Evolutionary conservation across 2,329 filamentous ascomycete genomes (phyloP), one percentile per base, ranked within the genome.

Genomic region (Fusarium metavorans): DNA sequence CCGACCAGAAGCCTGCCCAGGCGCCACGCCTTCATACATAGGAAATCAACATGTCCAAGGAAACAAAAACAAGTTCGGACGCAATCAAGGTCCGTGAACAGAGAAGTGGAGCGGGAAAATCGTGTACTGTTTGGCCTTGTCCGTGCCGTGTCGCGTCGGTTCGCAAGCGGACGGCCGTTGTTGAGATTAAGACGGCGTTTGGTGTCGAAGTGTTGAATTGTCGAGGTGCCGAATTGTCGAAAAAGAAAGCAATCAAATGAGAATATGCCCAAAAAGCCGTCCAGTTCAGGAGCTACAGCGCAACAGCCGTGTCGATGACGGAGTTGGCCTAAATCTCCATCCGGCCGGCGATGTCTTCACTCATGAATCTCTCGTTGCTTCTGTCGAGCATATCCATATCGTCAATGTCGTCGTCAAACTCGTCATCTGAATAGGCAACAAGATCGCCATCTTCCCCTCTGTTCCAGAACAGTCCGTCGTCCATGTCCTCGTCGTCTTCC

Each of bases 321-420:
- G 54, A 66, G 32, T 25, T 20, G 52, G 65, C 64, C 81, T 87
- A 90, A 75, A 92, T 88, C 78, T 92, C 91, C 89, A 92, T 92
- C 23, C 86, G 85, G 5, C 87, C 86, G 34, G 89, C 90, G 56
- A 92, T 86, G 71, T 92, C 91, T 80, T 92, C 90, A 74, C 90
- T 92, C 80, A 91, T 86, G 34, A 88, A 87, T 45, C 90, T 85
- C 52, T 89, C 84, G 9, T 84, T 84, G 50, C 84, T 83, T 66
- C 82, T 83, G n/a, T 82, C 80, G n/a, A 81, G 75, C 64, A 81
- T 82, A 11, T 82, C 83, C 52, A 84, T 83, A 23, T 84, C 84
- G 18, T 83, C 82, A n/a, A 87, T 83, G 50, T 87, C 84, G 32
- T 86, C 85, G 25, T 87, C 87, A 34, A 87, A 86, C 20, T 89